Percentiles rank a stretch among this genome's conserved stretches.
phyloP scores from a whole-genome alignment of 1,284 basidiomycete genomes.

The Sporisorium graminicola region DNA sequence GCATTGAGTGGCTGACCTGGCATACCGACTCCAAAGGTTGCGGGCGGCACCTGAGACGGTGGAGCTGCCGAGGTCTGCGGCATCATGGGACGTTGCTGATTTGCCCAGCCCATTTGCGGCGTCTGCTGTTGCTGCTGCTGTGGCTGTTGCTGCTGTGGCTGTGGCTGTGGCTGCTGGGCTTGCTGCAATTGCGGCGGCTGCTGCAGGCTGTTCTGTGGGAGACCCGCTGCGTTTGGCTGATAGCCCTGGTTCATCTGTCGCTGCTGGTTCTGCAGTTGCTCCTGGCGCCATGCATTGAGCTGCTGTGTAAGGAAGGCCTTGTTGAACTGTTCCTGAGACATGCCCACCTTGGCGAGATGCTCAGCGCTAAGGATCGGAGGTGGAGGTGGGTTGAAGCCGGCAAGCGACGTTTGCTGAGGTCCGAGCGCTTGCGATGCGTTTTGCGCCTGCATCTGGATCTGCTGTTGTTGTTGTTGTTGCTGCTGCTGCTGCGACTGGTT shows the following conservation, averaged over 20 bases:
- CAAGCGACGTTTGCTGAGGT: constrained; percentile 30
- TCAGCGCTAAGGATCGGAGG: constrained; percentile 51
- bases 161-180: constrained; percentile 12
- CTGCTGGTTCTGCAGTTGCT: constrained; percentile 51
- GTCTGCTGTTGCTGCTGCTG: constrained; percentile 21
- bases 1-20: constrained; percentile 13
- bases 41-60: constrained; percentile 29
- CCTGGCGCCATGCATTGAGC: constrained; percentile 46
- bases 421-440: constrained; percentile 16
- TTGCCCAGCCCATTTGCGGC: constrained; percentile 33
- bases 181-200: constrained; percentile 31
- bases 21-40: constrained; percentile 22
- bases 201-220: constrained; percentile 33
- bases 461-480: constrained; percentile 36
- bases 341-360: constrained; percentile 47
- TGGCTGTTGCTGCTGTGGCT: constrained; percentile 11
- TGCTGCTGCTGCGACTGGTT: constrained; percentile 25
- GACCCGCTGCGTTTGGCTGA: constrained; percentile 28
- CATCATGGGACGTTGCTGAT: constrained; percentile 31
- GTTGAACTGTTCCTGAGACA: constrained; percentile 57
- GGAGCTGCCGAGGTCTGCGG: constrained; percentile 31
- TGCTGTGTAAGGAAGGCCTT: constrained; percentile 49
- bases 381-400: constrained; percentile 50
- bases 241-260: constrained; percentile 33
- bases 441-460: constrained; percentile 27